A percentile compares a stretch with the other conserved stretches of the same genome.
Evolutionary conservation across 2,329 filamentous ascomycete genomes (phyloP).

Genomic region (Talaromyces albobiverticillius): DNA sequence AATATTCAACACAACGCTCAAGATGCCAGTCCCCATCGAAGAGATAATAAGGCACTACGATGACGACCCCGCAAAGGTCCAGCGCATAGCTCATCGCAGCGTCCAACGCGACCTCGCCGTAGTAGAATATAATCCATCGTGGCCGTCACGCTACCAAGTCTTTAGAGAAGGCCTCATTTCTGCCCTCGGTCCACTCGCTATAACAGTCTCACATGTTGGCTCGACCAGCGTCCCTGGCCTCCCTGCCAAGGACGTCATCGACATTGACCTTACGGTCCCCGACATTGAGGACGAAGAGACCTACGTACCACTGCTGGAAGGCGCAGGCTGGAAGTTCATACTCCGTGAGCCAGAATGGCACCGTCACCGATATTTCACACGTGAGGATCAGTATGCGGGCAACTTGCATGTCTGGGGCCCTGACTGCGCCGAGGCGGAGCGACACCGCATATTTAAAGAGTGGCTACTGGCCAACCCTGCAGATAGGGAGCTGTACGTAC

Average conservation of each 20-base stretch:
- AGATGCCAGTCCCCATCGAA: too few relatives aligned
- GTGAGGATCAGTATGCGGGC: conserved; percentile 32
- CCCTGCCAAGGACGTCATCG: conserved; percentile 52
- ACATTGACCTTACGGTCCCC: conserved; percentile 50
- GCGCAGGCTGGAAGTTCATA: conserved; percentile 46
- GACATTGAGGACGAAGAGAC: conserved; percentile 40
- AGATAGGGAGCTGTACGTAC: conserved; percentile 42
- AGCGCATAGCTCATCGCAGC: not conserved
- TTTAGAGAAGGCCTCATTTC: conserved; percentile 20
- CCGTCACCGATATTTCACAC: conserved; percentile 48
- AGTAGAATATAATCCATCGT: conserved; percentile 22
- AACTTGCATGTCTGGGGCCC: conserved; percentile 53
- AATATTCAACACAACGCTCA: too few relatives aligned
- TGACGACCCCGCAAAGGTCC: not conserved
- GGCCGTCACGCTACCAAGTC: conserved; percentile 20
- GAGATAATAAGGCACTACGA: not conserved
- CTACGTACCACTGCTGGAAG: conserved; percentile 46
- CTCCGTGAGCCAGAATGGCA: conserved; percentile 48
- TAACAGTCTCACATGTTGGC: conserved; percentile 47
- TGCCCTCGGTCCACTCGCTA: conserved; percentile 20
- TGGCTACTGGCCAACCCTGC: conserved; percentile 40
- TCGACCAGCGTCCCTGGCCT: conserved; percentile 52
- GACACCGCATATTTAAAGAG: conserved; percentile 47
- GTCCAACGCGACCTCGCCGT: conserved; percentile 18
- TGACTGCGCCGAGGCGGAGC: conserved; percentile 39